Evolutionary conservation across 2,329 filamentous ascomycete genomes (phyloP), one percentile per base, ranked within the genome.

Genomic region (Pseudomassariella vexata): DNA sequence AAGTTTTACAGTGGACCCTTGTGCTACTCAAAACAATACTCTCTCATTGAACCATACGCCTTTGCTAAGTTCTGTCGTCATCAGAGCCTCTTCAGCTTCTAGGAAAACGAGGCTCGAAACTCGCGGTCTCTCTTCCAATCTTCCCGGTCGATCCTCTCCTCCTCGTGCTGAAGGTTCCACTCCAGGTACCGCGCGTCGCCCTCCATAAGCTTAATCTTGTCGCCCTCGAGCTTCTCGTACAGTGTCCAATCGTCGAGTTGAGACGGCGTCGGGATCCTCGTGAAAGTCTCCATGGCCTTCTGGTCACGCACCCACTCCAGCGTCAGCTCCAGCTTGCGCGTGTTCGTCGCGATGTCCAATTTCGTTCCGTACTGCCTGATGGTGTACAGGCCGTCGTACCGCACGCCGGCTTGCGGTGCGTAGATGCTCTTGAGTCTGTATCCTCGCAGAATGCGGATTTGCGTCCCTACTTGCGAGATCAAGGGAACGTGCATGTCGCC

Each of bases 361-460:
- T 59, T 67, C 24, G 58, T 53, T 6, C 67, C 62, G 42, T 72
- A 75, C 35, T 64, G 61, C 19, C 53, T 51, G 25, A 77, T 53
- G 3, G 50, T 62, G 46, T 75, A 75, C 70, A 75, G 41, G 30
- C 74, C 74, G 45, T 79, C 74, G 39, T 76, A 78, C 37, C 74
- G 58, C 18, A 78, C 46, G 3, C 74, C 74, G 3, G 59, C 68
- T 21, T 48, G 46, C 1, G 74, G 74, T 4, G 73, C 70, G 35
- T 67, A 59, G 2, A 62, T 56, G 34, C 73, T 76, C 39, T 62
- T 62, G 14, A 78, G 56, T 19, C 50, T 53, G 38, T 68, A 55
- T 3, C 73, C 71, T 28, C 74, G 55, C 16, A 79, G 48, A n/a
- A 79, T 56, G 12, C 70, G 65, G 26, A 76, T 63, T 9, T 60